phyloP scores from a whole-genome alignment of 1,139 yeast genomes.

The Debaryomyces coudertii region DNA sequence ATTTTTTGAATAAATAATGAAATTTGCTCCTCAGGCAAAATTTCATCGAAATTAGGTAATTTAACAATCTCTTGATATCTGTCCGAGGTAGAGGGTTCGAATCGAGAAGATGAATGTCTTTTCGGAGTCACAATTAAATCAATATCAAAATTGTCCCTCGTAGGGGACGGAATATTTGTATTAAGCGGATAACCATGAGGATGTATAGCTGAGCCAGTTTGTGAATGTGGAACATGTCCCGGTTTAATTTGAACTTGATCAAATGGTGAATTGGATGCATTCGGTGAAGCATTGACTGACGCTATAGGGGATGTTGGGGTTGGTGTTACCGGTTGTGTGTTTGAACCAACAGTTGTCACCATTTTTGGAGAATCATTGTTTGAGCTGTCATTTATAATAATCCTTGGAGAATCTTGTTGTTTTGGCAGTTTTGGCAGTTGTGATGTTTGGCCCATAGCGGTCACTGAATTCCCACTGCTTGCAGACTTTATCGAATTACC shows the following conservation, averaged over 20 bases:
- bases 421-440: slow-evolving; percentile 19
- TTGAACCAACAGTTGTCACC: slow-evolving; percentile 20
- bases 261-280: slow-evolving; percentile 16
- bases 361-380: slow-evolving; percentile 18
- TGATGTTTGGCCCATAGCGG: slow-evolving; percentile 20
- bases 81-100: slow-evolving; percentile 75
- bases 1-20: slow-evolving; percentile 83
- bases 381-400: slow-evolving; percentile 27
- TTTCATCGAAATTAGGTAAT: slow-evolving; percentile 89
- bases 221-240: slow-evolving; percentile 27
- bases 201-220: slow-evolving; percentile 31
- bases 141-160: slow-evolving; percentile 47
- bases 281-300: slow-evolving; percentile 13
- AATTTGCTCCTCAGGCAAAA: slow-evolving; percentile 81
- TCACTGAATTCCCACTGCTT: slow-evolving; percentile 18
- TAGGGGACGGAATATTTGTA: slow-evolving; percentile 50
- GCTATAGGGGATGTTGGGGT: slow-evolving; percentile 36
- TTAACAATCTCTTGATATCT: slow-evolving; percentile 69
- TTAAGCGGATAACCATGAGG: slow-evolving; percentile 32
- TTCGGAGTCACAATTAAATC: slow-evolving; percentile 69
- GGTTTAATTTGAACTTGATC: slow-evolving; percentile 14
- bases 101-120: slow-evolving; percentile 91
- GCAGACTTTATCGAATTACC: slow-evolving; percentile 33
- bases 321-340: slow-evolving; percentile 34
- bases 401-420: slow-evolving; percentile 31